phyloP scores from a whole-genome alignment of 305 asterid species.

The Fraxinus xanthoxyloides region DNA sequence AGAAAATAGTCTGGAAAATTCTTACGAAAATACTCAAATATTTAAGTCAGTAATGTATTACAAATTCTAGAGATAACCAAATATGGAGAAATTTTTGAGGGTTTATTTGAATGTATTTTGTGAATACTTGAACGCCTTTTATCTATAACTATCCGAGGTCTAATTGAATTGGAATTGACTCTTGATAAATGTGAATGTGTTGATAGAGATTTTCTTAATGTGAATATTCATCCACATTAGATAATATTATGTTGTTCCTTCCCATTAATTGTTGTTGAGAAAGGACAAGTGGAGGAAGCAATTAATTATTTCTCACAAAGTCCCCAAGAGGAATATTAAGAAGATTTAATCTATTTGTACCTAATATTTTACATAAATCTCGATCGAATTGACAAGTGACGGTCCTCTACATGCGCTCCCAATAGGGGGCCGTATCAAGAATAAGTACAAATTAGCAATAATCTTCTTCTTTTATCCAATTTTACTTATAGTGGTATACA shows the following conservation, averaged over 20 bases:
- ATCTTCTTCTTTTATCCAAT: neutral
- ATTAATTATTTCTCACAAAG: neutral
- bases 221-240: neutral
- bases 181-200: neutral
- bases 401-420: no score
- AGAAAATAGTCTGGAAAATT: neutral
- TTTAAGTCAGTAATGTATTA: no score
- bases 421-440: no score
- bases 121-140: no score
- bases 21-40: neutral
- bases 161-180: neutral
- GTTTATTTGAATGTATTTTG: neutral
- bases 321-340: neutral
- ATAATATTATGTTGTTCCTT: neutral
- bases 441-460: conserved; percentile 13
- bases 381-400: no score
- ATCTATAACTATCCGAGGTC: no score
- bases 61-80: neutral
- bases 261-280: neutral
- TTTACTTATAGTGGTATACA: neutral
- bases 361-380: no score
- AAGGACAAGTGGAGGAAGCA: neutral
- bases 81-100: neutral
- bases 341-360: no score
- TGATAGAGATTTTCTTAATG: neutral